Base-by-base conservation (phyloP, 176 grass and related monocot species). In the Phragmites australis region DNA sequence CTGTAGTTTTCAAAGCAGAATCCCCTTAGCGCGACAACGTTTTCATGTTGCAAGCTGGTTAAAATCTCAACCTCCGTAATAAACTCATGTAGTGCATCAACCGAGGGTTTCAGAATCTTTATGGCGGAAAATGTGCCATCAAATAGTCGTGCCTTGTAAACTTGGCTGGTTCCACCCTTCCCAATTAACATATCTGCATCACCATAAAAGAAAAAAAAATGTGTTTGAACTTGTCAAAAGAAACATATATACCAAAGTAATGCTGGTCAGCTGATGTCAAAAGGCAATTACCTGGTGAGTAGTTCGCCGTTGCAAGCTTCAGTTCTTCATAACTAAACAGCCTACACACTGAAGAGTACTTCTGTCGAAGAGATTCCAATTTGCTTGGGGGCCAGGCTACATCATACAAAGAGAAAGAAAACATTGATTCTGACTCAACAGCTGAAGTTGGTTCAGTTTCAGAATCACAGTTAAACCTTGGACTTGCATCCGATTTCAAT, bases 121-220 rank as follows among this genome's bases (percentile, higher is more conserved):
- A 91, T 83, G 48, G 97, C 97, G 34, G 87, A 87, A 45, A 89
- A 62, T 37, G 74, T 87, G 29, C 82, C 89, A 29, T 99, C 90
- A 39, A 27, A 16, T 68, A 99, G 68, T 0, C 62, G 68, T 57
- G 90, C 97, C 84, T 88, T 99, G 56, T 96, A 99, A 50, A 99
- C 97, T 66, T 72, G 83, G 79, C 97, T 99, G 18, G 82, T 93
- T 68, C 97, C 97, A 45, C 97, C 97, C 51, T 99, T 99, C 52
- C 97, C 97, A 64, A 96, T 93, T 50, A 99, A 75, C 67, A 95
- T 99, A 44, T 91, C 97, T 99, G 78, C 84, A 83, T 82, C 72
- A 31, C 10, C 40, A 23, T 27, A n/a, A 41, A 76, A 75, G 10
- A 70, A 88, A 74, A 19, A 55, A 81, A 78, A n/a, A n/a, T n/a